Conservation (phyloP, 768 basidiomycete genomes). For the Mycena leptocephala region DNA sequence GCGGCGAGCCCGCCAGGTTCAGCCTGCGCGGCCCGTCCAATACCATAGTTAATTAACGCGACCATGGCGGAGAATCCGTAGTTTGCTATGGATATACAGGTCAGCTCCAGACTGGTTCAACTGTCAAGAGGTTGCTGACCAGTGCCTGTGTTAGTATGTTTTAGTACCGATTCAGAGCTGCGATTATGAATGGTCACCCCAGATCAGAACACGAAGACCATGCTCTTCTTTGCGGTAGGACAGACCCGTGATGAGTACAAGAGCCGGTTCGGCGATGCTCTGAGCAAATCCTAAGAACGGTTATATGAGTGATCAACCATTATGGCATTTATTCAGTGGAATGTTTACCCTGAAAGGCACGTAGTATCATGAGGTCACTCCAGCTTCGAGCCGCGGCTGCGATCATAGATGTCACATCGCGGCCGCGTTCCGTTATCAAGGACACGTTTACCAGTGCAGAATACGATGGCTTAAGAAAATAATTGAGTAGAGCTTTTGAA, state of each 20-base stretch:
- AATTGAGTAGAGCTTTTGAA: background rate
- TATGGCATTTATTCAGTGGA: background rate
- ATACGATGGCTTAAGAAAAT: background rate
- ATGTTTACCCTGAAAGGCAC: conserved; percentile 3
- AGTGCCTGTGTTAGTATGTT: background rate
- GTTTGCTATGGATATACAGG: background rate
- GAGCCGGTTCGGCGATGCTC: background rate
- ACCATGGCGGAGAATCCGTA: background rate
- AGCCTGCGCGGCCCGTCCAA: background rate
- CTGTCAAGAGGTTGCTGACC: background rate
- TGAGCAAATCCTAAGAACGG: background rate
- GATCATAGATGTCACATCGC: background rate
- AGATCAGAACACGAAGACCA: background rate
- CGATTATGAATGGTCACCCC: background rate
- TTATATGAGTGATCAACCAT: too few species aligned
- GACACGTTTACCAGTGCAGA: background rate
- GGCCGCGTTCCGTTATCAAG: background rate
- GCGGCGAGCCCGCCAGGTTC: conserved; percentile 8
- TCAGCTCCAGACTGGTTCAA: background rate
- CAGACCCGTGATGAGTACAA: background rate
- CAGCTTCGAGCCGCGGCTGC: background rate
- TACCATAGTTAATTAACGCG: conserved; percentile 4
- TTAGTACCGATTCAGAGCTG: background rate
- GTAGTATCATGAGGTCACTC: conserved; percentile 7
- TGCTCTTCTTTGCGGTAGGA: conserved; percentile 13